Percentiles rank a stretch among this genome's conserved stretches.
These are phyloP conservation scores for Akanthomyces lecanii DNA, from an alignment of 2,329 filamentous ascomycete species.

Conservation along the genomic window DNA sequence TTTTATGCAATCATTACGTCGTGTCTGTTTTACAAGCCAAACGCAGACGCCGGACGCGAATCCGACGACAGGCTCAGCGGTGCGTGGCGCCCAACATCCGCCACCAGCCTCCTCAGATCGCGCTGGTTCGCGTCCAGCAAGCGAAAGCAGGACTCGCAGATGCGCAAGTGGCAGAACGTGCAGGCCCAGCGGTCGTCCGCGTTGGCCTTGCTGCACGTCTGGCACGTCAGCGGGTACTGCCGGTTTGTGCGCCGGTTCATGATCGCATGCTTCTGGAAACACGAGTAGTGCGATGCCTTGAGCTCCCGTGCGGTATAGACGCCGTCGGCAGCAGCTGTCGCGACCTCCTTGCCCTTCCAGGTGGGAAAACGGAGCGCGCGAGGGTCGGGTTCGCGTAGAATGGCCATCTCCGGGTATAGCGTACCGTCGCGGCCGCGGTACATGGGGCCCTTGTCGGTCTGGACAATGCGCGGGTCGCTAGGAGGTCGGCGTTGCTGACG, in stretches of 20 bases:
- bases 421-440: conserved; percentile 37
- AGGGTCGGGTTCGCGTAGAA: conserved; percentile 31
- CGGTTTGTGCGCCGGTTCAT: conserved; percentile 48
- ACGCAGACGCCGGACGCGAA: neutral
- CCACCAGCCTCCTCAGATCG: conserved; percentile 41
- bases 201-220: conserved; percentile 47
- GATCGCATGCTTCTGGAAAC: conserved; percentile 43
- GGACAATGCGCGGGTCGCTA: conserved; percentile 31
- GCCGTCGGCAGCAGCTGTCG: conserved; percentile 25
- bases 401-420: conserved; percentile 39
- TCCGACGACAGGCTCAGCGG: neutral
- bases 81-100: conserved; percentile 22
- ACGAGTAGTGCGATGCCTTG: conserved; percentile 42
- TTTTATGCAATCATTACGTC: neutral
- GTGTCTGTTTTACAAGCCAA: conserved; percentile 3
- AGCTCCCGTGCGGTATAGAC: conserved; percentile 42
- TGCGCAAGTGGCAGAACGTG: conserved; percentile 47
- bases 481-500: conserved; percentile 20
- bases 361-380: conserved; percentile 36
- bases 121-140: conserved; percentile 38
- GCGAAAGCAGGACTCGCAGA: conserved; percentile 46
- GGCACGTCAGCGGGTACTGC: conserved; percentile 49
- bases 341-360: conserved; percentile 26
- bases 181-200: conserved; percentile 44
- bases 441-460: conserved; percentile 30